Evolutionary conservation across 805 yeast genomes (phyloP), one percentile per base, ranked within the genome.

Genomic region (Starmerella roubikii): DNA sequence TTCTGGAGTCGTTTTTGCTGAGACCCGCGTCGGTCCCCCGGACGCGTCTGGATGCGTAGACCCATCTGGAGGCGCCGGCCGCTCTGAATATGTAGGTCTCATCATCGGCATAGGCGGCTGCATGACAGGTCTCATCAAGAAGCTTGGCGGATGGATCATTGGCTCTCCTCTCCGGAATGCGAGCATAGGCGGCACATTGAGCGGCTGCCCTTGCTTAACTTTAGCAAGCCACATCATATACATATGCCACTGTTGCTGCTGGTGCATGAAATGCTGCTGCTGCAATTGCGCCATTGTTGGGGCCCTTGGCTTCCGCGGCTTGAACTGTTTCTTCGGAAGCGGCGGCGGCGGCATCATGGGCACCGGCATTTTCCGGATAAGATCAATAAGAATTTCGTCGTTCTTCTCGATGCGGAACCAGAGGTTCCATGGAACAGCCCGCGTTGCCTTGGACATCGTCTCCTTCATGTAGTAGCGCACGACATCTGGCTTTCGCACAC

Each of bases 371-470:
- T 42, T 45, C 41, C 42, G 47, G 13, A 55, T 40, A 20, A 43
- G 44, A 31, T 57, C 60, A 4, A 48, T 30, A 15, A 53, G 39
- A 11, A 52, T 54, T 11, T 41, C 45, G 38, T 60, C 63, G 8
- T 45, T 41, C 33, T 48, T 45, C 18, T 58, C 62, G 13, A 88
- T 65, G 50, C 80, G 83, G 52, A 78, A 82, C 94, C 95, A 85
- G 17, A 84, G 61, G 54, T 78, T 71, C 49, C 73, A 72, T 25
- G 71, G 71, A 5, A 77, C 61, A 3, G 74, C 59, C 41, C 84
- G 66, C 1, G 65, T 64, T 1, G 94, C 94, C 16, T 58, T 61
- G 13, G 64, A 61, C 39, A 84, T 55, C 3, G 77, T 69, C 9
- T 66, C 60, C 29, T 66, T 65, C 94, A 88, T 84, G 16, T 66